Base-by-base conservation (phyloP, 2,329 filamentous ascomycete species). In the Fusarium secorum region DNA sequence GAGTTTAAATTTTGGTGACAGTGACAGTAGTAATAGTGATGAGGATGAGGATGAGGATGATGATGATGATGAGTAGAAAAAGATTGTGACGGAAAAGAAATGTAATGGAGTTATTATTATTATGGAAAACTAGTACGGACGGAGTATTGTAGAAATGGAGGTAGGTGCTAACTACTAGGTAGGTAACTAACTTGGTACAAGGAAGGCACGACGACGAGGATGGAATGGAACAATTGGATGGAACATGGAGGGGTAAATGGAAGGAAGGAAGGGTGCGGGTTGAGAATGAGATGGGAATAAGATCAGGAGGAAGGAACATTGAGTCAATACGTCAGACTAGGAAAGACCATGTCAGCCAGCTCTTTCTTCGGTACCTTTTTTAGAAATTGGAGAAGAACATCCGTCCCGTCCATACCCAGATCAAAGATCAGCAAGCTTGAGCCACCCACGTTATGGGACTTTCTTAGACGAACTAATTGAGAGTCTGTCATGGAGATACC, bases 151-250 rank as follows among this genome's bases (percentile, higher is more conserved):
- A 52, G 48, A 52, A 33, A 55, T 59, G 64, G 66, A 68, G 64
- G 67, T 55, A 65, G 46, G 66, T 65, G 66, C 62, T 64, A 65
- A 35, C 53, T 45, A 69, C 59, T n/a, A n/a, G n/a, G n/a, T n/a
- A 24, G 24, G 24, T 51, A 67, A 56, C 62, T 66, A 54, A 44
- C 39, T 39, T 35, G 28, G 61, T 55, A 62, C 30, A 28, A 39
- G 32, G 33, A 36, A 36, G 54, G 39, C 35, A 38, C 41, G 51
- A 26, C 33, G 38, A 33, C 26, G 26, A 30, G 46, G 17, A n/a
- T 24, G 26, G 28, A 55, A 59, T 59, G n/a, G 14, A 28, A 48
- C 33, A 57, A 61, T 46, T 38, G 54, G 30, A 52, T 52, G 59
- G 45, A 65, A 32, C 30, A 61, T 57, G 55, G 56, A 67, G 69